Evolutionary conservation across 192 early-diverging fungal genomes (phyloP).

Genomic region (Phycomyces nitens): DNA sequence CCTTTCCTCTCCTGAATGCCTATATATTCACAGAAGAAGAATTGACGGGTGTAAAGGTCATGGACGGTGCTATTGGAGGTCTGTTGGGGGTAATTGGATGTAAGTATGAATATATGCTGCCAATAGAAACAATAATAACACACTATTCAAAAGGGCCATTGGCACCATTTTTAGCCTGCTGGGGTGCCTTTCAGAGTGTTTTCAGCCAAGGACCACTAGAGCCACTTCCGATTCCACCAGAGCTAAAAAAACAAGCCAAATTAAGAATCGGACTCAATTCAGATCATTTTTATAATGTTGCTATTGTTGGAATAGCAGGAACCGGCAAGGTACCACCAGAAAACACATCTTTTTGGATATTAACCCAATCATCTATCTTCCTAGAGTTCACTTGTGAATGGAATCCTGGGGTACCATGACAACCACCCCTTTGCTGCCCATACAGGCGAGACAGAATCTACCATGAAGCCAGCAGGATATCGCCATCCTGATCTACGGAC

Average conservation of each 20-base stretch:
- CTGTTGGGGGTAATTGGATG: conserved; percentile 36
- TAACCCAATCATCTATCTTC: no score
- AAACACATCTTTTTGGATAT: no score
- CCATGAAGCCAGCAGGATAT: conserved; percentile 23
- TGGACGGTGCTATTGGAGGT: conserved; percentile 32
- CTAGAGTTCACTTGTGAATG: conserved; percentile 37
- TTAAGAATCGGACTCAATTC: conserved; percentile 30
- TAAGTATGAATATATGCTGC: no score
- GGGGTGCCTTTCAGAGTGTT: conserved; percentile 24
- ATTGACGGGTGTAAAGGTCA: conserved; percentile 30
- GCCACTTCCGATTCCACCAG: conserved; percentile 20
- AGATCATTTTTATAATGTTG: conserved; percentile 36
- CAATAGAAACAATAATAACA: neutral
- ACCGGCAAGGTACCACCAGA: conserved; percentile 42
- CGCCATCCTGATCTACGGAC: conserved; percentile 30
- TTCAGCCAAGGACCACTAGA: conserved; percentile 27
- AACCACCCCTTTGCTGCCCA: conserved; percentile 23
- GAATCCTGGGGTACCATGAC: conserved; percentile 34
- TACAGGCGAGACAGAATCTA: conserved; percentile 30
- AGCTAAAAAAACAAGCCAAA: conserved; percentile 20
- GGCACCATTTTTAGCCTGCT: conserved; percentile 33
- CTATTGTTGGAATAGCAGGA: conserved; percentile 33
- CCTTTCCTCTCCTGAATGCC: conserved; percentile 34
- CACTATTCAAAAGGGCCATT: conserved; percentile 16
- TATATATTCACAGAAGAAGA: conserved; percentile 32